Evolutionary conservation across 2,329 filamentous ascomycete genomes (phyloP).

Genomic region (Pseudocercospora ulei): DNA sequence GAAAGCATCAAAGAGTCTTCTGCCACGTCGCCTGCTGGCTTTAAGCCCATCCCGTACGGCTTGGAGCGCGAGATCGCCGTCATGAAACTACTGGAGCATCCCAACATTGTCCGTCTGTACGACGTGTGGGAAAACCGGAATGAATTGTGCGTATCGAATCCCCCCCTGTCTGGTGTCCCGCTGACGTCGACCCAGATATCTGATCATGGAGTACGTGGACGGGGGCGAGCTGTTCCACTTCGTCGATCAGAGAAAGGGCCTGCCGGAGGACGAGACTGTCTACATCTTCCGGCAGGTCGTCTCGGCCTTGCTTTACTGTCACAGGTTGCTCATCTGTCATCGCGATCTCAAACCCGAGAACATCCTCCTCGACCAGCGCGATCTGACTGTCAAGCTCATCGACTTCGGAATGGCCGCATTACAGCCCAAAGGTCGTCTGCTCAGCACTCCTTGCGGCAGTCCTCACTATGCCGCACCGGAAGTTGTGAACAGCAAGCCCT

Average conservation of each 20-base stretch:
- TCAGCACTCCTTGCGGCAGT: slow-evolving; percentile 87
- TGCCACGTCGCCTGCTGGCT: slow-evolving; percentile 21
- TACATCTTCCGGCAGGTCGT: slow-evolving; percentile 89
- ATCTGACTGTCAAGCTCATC: slow-evolving; percentile 75
- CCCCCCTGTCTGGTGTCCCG: neutral
- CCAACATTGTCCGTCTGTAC: slow-evolving; percentile 84
- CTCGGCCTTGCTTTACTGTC: slow-evolving; percentile 82
- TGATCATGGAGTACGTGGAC: slow-evolving; percentile 87
- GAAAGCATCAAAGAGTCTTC: slow-evolving; percentile 50
- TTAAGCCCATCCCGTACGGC: slow-evolving; percentile 54
- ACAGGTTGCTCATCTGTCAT: slow-evolving; percentile 90
- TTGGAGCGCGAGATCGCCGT: slow-evolving; percentile 94
- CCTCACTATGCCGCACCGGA: slow-evolving; percentile 95
- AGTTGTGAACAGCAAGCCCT: slow-evolving; percentile 65
- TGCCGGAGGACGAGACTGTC: slow-evolving; percentile 70
- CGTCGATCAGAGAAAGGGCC: slow-evolving; percentile 61
- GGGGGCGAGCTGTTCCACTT: slow-evolving; percentile 78
- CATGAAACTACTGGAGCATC: slow-evolving; percentile 91
- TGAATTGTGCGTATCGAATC: slow-evolving; percentile 63
- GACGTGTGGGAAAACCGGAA: slow-evolving; percentile 97
- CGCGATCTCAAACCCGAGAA: slow-evolving; percentile 96
- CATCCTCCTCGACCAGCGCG: slow-evolving; percentile 66
- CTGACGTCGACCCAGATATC: slow-evolving; percentile 53
- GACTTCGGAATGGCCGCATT: slow-evolving; percentile 98
- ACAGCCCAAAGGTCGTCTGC: slow-evolving; percentile 65